phyloP scores from a whole-genome alignment of 306 rosid genomes.

The Astragalus membranaceus region DNA sequence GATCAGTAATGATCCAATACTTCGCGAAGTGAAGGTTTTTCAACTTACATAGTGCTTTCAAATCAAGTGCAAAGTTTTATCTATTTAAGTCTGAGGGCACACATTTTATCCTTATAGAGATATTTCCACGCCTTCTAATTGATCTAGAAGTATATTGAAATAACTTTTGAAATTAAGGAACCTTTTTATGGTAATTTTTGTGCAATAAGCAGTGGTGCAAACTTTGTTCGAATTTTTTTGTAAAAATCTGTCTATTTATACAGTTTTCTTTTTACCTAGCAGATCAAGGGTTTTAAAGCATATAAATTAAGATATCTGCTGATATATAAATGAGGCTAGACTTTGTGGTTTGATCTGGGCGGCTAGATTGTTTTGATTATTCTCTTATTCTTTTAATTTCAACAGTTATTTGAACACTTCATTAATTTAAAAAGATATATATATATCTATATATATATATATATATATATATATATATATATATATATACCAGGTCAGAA shows the following conservation, averaged over 20 bases:
- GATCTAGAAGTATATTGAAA: not conserved
- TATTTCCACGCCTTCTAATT: not conserved
- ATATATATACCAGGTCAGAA: no score
- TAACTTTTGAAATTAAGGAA: slow-evolving; percentile 11
- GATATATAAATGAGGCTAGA: not conserved
- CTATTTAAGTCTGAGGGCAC: not conserved
- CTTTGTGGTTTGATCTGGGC: not conserved
- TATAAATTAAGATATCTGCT: not conserved
- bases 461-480: no score
- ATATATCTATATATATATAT: no score
- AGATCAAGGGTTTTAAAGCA: not conserved
- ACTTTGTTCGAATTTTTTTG: not conserved
- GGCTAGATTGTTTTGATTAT: not conserved
- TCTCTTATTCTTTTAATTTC: not conserved
- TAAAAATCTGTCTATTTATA: not conserved
- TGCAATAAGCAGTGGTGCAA: not conserved
- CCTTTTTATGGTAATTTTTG: not conserved
- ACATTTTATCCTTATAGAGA: not conserved
- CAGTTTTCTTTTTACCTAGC: not conserved
- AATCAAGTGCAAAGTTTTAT: not conserved
- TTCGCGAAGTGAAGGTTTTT: slow-evolving; percentile 80
- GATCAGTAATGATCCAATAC: slow-evolving; percentile 90
- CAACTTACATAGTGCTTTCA: slow-evolving; percentile 20
- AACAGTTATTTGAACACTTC: not conserved
- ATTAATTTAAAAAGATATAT: not conserved